Conservation (phyloP, 2,329 filamentous ascomycete species). For the Zelopaecilomyces penicillatus region DNA sequence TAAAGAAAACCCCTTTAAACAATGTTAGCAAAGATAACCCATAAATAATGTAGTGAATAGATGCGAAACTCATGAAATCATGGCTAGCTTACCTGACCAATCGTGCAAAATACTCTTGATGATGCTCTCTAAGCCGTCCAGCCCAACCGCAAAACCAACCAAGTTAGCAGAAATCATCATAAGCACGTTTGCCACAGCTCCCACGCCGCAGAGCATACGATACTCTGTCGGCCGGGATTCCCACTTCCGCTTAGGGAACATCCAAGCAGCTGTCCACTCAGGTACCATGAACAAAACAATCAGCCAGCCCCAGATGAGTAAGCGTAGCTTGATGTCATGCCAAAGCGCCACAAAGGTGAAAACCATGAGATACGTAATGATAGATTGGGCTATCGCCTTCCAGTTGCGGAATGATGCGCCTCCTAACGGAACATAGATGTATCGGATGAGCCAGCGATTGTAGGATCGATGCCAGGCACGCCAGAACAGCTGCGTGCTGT, state of each 20-base stretch:
- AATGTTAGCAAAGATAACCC: constrained; percentile 14
- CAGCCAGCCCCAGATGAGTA: constrained; percentile 96
- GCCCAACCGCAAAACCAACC: constrained; percentile 85
- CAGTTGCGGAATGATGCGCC: constrained; percentile 49
- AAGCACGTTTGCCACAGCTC: constrained; percentile 73
- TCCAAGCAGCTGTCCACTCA: constrained; percentile 61
- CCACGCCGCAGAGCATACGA: constrained; percentile 69
- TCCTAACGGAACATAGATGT: constrained; percentile 87
- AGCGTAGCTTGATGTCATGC: constrained; percentile 89
- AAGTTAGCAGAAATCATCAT: constrained; percentile 97
- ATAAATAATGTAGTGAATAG: neutral
- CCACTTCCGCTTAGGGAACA: constrained; percentile 71
- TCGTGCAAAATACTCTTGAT: constrained; percentile 67
- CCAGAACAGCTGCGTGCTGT: constrained; percentile 87
- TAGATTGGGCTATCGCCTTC: constrained; percentile 43
- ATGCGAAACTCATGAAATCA: neutral
- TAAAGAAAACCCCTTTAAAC: constrained; percentile 56
- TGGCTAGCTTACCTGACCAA: constrained; percentile 48
- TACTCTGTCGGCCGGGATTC: constrained; percentile 62
- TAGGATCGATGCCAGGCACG: constrained; percentile 91
- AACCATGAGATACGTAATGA: constrained; percentile 71
- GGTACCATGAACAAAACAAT: constrained; percentile 90
- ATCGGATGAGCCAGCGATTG: constrained; percentile 90
- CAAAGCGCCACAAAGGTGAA: constrained; percentile 97
- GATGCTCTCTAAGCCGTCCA: constrained; percentile 77